Percentiles rank a stretch among this genome's conserved stretches.
Conservation (phyloP, 306 rosid genomes). For the Trifolium pratense region DNA sequence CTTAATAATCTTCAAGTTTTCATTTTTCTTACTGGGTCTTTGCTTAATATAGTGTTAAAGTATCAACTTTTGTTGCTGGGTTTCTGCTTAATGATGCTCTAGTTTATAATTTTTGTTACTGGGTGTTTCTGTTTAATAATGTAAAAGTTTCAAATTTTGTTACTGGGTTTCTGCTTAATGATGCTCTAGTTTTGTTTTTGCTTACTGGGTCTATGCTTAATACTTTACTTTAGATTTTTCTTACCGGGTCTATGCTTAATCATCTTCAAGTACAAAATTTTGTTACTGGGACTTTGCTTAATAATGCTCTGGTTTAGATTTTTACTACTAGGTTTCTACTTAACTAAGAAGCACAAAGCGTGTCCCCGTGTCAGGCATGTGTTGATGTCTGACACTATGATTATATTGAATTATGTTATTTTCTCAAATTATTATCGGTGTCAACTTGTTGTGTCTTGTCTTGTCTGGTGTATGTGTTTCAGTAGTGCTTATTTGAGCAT, state of each 20-base stretch:
- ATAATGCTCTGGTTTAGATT: background rate
- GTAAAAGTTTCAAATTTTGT: constrained; percentile 38
- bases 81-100: background rate
- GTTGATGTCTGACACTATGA: no score
- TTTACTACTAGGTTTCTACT: no score
- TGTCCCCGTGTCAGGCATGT: no score
- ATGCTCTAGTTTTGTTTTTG: constrained; percentile 33
- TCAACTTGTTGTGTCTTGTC: no score
- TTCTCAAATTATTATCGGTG: no score
- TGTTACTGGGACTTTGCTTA: background rate
- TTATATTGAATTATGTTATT: no score
- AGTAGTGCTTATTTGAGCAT: background rate
- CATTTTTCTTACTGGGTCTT: constrained; percentile 38
- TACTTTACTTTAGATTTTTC: constrained; percentile 37
- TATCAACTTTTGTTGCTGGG: no score
- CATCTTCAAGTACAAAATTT: background rate
- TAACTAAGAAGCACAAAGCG: no score
- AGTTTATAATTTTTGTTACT: constrained; percentile 37
- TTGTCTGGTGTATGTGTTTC: no score
- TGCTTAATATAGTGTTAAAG: constrained; percentile 25
- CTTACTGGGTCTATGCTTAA: background rate
- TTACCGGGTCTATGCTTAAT: constrained; percentile 3
- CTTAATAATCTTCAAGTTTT: constrained; percentile 20
- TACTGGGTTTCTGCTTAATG: constrained; percentile 31
- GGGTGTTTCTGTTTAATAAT: background rate